Evolutionary conservation across 2,329 filamentous ascomycete genomes (phyloP).

Genomic region (Pleomassaria siparia): DNA sequence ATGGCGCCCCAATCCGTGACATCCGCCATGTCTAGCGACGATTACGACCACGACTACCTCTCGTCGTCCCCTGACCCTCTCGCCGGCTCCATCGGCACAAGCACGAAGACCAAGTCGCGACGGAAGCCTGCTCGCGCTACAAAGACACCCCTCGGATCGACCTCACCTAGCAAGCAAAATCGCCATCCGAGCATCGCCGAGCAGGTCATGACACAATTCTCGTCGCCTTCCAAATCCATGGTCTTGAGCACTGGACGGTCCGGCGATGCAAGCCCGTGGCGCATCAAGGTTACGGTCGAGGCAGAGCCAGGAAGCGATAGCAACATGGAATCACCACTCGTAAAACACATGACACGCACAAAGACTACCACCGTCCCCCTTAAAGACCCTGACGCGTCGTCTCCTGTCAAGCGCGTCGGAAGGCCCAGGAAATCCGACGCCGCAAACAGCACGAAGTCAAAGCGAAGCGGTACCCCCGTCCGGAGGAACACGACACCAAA

Average conservation of each 20-base stretch:
- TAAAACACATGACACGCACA: conserved; percentile 29
- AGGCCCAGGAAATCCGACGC: conserved; percentile 41
- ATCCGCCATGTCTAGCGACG: conserved; percentile 19
- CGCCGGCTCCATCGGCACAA: conserved; percentile 22
- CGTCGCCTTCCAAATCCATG: conserved; percentile 49
- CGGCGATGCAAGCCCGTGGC: conserved; percentile 48
- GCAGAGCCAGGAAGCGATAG: conserved; percentile 43
- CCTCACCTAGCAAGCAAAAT: conserved; percentile 35
- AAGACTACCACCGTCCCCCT: conserved; percentile 46
- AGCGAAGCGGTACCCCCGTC: conserved; percentile 36
- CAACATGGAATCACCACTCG: conserved; percentile 37
- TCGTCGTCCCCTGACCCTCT: conserved; percentile 44
- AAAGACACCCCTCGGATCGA: conserved; percentile 27
- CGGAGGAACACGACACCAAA: conserved; percentile 28
- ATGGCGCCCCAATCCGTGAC: conserved; percentile 31
- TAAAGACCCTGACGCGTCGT: conserved; percentile 41
- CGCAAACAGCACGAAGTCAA: conserved; percentile 20
- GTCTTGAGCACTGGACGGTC: conserved; percentile 45
- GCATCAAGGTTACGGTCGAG: conserved; percentile 54
- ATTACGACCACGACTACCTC: conserved; percentile 23
- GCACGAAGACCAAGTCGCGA: conserved; percentile 18
- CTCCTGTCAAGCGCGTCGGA: conserved; percentile 42
- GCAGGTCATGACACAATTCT: conserved; percentile 19
- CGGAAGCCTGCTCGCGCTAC: conserved; percentile 22
- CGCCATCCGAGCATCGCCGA: conserved; percentile 19